Conservation (phyloP, 2,329 filamentous ascomycete species). For the Clarireedia hainanense region DNA sequence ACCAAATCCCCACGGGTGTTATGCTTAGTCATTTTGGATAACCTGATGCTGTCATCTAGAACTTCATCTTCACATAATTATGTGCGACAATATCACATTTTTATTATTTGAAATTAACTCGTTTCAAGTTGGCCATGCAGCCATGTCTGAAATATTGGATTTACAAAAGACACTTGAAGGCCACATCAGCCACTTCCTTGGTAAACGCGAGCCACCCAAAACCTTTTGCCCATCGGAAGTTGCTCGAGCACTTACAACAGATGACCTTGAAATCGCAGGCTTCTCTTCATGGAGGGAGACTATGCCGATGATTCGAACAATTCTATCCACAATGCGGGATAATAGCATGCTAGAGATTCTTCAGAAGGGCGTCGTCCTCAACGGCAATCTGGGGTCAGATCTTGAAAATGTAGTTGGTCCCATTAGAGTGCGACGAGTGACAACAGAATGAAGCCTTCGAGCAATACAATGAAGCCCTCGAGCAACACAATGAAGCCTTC, state of each 20-base stretch:
- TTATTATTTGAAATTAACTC: too few relatives aligned
- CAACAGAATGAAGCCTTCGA: too few relatives aligned
- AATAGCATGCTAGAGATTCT: neutral
- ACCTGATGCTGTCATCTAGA: too few relatives aligned
- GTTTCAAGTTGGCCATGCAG: too few relatives aligned
- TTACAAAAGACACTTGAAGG: neutral
- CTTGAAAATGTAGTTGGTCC: neutral
- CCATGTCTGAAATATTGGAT: too few relatives aligned
- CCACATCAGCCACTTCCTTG: conserved; percentile 1
- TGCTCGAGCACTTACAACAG: conserved; percentile 6
- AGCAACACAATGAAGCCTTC: too few relatives aligned
- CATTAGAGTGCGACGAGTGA: neutral
- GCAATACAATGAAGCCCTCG: too few relatives aligned
- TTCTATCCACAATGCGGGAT: neutral
- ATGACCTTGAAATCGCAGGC: neutral
- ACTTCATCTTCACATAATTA: too few relatives aligned
- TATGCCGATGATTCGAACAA: neutral
- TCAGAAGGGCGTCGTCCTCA: neutral
- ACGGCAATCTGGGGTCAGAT: neutral
- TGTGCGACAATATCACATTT: too few relatives aligned
- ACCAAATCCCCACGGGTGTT: too few relatives aligned
- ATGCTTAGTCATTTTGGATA: too few relatives aligned
- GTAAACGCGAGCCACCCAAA: conserved; percentile 2
- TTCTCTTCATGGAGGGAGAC: neutral
- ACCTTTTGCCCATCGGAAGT: conserved; percentile 16